Evolutionary conservation across 805 yeast genomes (phyloP), one percentile per base, ranked within the genome.

Genomic region (Pichia phayaonensis): DNA sequence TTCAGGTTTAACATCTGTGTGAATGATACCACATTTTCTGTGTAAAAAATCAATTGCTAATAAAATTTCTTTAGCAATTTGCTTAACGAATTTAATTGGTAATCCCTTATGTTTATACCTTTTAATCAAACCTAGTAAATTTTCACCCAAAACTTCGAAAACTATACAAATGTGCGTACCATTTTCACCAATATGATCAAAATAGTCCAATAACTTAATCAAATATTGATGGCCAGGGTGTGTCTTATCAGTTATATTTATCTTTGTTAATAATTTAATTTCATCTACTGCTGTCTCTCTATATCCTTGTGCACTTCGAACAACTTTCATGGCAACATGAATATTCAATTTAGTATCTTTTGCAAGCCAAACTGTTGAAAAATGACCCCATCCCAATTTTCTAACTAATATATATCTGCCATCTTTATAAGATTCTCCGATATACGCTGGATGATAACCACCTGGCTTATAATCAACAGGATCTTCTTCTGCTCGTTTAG

Each of bases 321-420:
- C 97, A 58, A 94, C 84, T 66, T 94, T 94, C 76, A 94, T 77
- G 1, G 99, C 99, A 22, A 94, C 98, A 63, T 86, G 96, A 45
- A 77, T 70, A 53, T 77, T 74, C 49, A 73, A 71, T 54, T 72
- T 74, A 51, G 80, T 83, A 47, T 72, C 73, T 53, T 70, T 76
- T 5, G 97, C 98, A 27, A 87, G 72, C 97, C 97, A 90, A 22
- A 88, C 97, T 1, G 96, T 94, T 26, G 95, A 84, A 64, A 94
- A 94, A 68, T 94, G 97, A 36, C 99, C 99, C 99, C 99, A 94
- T 0, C 99, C 99, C 4, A 94, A 72, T 64, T 94, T 94, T 54
- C 98, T 79, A 29, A 87, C 90, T 45, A 94, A 68, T 1, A 83
- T 74, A 65, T 94, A 94, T 52, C 86, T 79, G 10, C 58, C 60